Conservation (phyloP, 2,329 filamentous ascomycete genomes). For the Botryosphaeria dothidea region DNA sequence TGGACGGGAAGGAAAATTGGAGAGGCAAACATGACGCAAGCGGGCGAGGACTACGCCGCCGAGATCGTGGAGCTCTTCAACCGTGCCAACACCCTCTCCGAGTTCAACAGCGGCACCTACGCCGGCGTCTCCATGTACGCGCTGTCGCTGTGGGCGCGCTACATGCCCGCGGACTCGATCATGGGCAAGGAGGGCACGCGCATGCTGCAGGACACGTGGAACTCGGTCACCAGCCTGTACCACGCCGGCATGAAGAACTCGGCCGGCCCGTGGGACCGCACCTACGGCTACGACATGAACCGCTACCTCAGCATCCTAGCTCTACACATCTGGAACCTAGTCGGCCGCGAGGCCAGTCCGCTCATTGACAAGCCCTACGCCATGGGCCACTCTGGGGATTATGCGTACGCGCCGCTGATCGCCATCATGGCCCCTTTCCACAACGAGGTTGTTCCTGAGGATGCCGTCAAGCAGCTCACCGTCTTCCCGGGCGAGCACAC, state of each 20-base stretch:
- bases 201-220: slow-evolving; percentile 58
- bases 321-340: slow-evolving; percentile 59
- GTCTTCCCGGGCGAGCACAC: slow-evolving; percentile 56
- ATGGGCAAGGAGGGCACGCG: slow-evolving; percentile 54
- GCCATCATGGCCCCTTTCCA: slow-evolving; percentile 56
- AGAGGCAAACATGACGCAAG: slow-evolving; percentile 60
- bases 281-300: slow-evolving; percentile 66
- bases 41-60: slow-evolving; percentile 58
- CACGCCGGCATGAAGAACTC: slow-evolving; percentile 62
- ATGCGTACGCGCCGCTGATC: slow-evolving; percentile 58
- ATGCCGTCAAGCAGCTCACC: slow-evolving; percentile 41
- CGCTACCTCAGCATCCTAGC: slow-evolving; percentile 60
- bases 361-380: slow-evolving; percentile 42
- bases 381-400: slow-evolving; percentile 63
- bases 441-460: slow-evolving; percentile 47
- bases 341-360: slow-evolving; percentile 37
- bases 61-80: slow-evolving; percentile 60
- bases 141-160: slow-evolving; percentile 61
- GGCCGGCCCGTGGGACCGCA: slow-evolving; percentile 65
- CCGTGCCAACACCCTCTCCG: slow-evolving; percentile 57
- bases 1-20: slow-evolving; percentile 59
- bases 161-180: slow-evolving; percentile 55
- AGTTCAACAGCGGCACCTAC: slow-evolving; percentile 66
- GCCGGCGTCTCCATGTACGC: slow-evolving; percentile 63
- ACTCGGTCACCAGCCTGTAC: slow-evolving; percentile 54